Conservation (phyloP, 2,329 filamentous ascomycete species). For the Parastagonospora avenae region DNA sequence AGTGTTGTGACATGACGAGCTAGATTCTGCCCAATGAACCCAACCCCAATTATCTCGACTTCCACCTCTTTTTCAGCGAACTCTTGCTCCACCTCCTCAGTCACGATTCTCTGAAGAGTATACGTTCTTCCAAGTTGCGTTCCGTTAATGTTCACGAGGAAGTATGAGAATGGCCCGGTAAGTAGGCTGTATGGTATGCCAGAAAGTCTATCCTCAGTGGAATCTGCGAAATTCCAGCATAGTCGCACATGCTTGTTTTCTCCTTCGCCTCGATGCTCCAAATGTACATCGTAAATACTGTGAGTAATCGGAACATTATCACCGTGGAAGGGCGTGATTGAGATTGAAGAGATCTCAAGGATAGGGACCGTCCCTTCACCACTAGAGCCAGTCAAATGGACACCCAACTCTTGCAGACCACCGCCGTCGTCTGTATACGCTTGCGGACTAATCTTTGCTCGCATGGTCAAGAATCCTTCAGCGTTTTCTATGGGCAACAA, state of each 20-base stretch:
- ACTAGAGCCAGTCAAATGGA: constrained; percentile 16
- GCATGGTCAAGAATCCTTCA: background rate
- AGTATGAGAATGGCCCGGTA: constrained; percentile 45
- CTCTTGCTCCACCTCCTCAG: constrained; percentile 11
- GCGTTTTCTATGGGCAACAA: background rate
- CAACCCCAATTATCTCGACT: constrained; percentile 29
- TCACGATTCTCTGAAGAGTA: constrained; percentile 32
- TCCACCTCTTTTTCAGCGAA: constrained; percentile 9
- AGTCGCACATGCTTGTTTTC: constrained; percentile 30
- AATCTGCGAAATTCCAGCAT: constrained; percentile 24
- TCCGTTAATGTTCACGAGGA: constrained; percentile 30
- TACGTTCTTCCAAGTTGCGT: constrained; percentile 33
- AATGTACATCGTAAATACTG: constrained; percentile 16
- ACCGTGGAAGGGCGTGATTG: constrained; percentile 15
- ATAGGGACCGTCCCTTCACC: background rate
- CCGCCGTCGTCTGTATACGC: background rate
- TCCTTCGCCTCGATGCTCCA: constrained; percentile 18
- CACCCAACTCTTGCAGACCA: constrained; percentile 32
- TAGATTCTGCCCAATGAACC: constrained; percentile 34
- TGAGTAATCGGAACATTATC: background rate
- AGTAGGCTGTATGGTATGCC: constrained; percentile 36
- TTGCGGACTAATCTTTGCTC: background rate
- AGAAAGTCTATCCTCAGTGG: background rate
- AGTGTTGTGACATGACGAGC: constrained; percentile 3
- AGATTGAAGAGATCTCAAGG: constrained; percentile 20